These are phyloP conservation scores for Alternaria sp. DNA, from an alignment of 2,329 filamentous ascomycete species.

Conservation along the genomic window DNA sequence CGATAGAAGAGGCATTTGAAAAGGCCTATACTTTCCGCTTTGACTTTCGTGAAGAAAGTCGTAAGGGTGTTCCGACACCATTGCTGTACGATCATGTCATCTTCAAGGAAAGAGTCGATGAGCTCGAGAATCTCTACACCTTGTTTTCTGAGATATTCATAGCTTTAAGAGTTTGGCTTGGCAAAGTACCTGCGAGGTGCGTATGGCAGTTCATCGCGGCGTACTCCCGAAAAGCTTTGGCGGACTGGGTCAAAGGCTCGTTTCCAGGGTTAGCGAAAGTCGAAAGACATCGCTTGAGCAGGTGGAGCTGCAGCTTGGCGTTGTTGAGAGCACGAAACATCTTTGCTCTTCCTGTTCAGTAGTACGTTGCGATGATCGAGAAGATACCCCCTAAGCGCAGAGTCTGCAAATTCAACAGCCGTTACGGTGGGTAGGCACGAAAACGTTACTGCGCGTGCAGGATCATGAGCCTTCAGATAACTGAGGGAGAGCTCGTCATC, in stretches of 20 bases:
- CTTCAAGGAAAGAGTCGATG: background rate
- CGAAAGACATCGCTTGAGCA: background rate
- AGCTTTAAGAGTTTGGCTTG: background rate
- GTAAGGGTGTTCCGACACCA: no score
- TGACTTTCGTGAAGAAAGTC: background rate
- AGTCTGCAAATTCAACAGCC: background rate
- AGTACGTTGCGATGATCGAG: background rate
- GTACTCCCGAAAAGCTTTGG: background rate
- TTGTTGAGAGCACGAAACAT: background rate
- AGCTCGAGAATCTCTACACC: background rate
- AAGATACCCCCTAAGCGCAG: background rate
- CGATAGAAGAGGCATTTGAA: background rate
- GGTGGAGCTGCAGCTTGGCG: background rate
- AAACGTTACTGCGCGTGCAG: background rate
- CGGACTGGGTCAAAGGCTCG: background rate
- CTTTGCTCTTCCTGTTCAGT: background rate
- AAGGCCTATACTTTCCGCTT: background rate
- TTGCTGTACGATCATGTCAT: background rate
- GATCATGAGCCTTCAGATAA: background rate
- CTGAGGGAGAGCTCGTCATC: background rate
- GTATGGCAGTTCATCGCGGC: background rate
- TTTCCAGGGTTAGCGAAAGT: background rate
- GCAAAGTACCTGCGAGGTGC: constrained; percentile 1
- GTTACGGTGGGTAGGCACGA: background rate
- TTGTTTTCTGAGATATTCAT: background rate